Base-by-base conservation (phyloP, 177 flowering plant genomes). In the Vitis hybrid region DNA sequence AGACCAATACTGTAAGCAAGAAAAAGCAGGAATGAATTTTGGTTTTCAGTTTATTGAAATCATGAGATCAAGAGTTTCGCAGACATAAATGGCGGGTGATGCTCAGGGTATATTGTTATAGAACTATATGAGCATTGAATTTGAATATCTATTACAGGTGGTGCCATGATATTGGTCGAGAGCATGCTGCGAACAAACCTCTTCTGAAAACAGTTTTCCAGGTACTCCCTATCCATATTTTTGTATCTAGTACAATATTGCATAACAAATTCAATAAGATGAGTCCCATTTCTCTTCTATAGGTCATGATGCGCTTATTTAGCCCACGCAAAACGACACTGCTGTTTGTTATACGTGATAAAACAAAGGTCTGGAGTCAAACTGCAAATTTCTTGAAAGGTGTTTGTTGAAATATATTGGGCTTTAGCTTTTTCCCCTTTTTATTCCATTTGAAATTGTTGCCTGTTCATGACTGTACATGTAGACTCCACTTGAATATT, bases 81-180 rank as follows among this genome's bases (percentile, higher is more conserved):
- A 32, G 3, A 32, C 35, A 32, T 32, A 32, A 5, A 32, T 32
- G 3, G 35, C 2, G 6, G 6, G 35, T 32, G 35, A 32, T 32
- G 35, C 35, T 32, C 35, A 2, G 35, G 1, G 35, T 5, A 32
- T 32, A 32, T 32, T 32, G 35, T 32, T 32, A 32, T 32, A 5
- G 35, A 32, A 32, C 1, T 5, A 32, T 32, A 32, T 32, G 35
- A 32, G 21, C 35, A 32, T 9, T 58, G 32, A 58, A 15, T 8
- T 54, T 27, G 52, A 12, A 12, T 15, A 14, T 58, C 55, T 62
- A 15, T 4, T 58, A 18, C 59, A 84, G 87, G 81, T 82, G 87
- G 86, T 82, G 86, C 48, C 87, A 84, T 73, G 86, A 82, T 74
- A 84, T 82, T 66, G 87, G 87, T 17, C 76, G 84, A 21, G 87